phyloP scores from a whole-genome alignment of 306 rosid species.

The Quercus cerris region DNA sequence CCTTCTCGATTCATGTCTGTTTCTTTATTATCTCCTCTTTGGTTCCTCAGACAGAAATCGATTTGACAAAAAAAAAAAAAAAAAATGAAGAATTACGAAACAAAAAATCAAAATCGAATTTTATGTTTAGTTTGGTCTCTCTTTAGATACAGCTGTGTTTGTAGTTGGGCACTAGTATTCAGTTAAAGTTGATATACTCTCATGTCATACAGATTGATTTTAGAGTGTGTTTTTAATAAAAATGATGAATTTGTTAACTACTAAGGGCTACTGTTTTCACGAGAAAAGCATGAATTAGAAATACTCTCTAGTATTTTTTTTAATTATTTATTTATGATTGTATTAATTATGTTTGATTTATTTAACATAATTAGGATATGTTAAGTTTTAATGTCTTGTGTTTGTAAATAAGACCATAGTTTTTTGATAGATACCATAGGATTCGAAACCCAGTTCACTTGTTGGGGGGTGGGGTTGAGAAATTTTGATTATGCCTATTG shows the following conservation, averaged over 20 bases:
- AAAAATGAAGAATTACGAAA: no score
- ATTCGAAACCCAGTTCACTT: no score
- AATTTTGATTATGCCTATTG: neutral
- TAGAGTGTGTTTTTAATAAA: neutral
- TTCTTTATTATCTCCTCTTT: no score
- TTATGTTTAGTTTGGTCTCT: no score
- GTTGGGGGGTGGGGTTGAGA: no score
- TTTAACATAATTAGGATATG: neutral
- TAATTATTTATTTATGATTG: neutral
- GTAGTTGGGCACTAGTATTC: neutral
- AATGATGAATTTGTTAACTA: neutral
- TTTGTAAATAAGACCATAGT: no score
- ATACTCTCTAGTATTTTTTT: neutral
- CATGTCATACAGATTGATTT: neutral
- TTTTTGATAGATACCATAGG: no score
- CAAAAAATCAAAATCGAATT: no score
- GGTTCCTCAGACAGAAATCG: no score
- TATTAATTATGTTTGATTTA: neutral
- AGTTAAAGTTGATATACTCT: neutral
- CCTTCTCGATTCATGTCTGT: no score
- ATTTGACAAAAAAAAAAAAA: no score
- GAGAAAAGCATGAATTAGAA: neutral
- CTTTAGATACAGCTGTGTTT: neutral
- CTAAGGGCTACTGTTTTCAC: neutral
- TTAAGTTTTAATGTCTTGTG: no score